Percentiles rank a stretch among this genome's conserved stretches.
Evolutionary conservation across 2,329 filamentous ascomycete species (phyloP).

Genomic region (Diaporthe eres): DNA sequence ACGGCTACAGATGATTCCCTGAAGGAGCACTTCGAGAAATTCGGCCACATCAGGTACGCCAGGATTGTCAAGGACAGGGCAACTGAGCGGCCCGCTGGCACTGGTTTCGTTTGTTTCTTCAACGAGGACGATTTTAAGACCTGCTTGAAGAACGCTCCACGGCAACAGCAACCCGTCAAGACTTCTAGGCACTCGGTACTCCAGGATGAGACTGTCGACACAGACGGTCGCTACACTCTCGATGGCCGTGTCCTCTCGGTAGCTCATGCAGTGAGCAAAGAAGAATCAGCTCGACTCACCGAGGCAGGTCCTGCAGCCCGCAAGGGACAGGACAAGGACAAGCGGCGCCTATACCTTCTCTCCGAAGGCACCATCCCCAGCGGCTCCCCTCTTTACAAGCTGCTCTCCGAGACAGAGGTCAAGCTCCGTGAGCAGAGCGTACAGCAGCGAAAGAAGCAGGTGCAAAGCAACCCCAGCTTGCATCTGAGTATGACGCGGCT

Average conservation of each 20-base stretch:
- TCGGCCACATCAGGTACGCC: conserved; percentile 91
- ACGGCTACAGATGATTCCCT: conserved; percentile 86
- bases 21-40: conserved; percentile 87
- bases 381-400: conserved; percentile 82
- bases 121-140: conserved; percentile 79
- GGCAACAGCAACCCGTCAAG: conserved; percentile 60
- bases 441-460: conserved; percentile 89
- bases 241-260: conserved; percentile 91
- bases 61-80: conserved; percentile 89
- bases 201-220: conserved; percentile 87
- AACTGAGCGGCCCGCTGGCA: conserved; percentile 90
- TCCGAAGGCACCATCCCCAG: conserved; percentile 85
- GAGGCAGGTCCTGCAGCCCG: conserved; percentile 78
- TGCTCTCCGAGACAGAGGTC: conserved; percentile 83
- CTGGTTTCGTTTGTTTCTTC: conserved; percentile 95
- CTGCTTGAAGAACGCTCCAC: conserved; percentile 84
- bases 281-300: conserved; percentile 82
- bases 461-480: conserved; percentile 90
- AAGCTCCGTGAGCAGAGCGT: conserved; percentile 90
- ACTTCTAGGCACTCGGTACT: conserved; percentile 83
- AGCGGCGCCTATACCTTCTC: conserved; percentile 89
- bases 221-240: conserved; percentile 87
- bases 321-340: conserved; percentile 82
- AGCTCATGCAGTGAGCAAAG: conserved; percentile 86
- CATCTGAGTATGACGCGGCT: conserved; percentile 92